These are phyloP conservation scores for Filobasidium floriforme DNA, from an alignment of 768 basidiomycete genomes.

Conservation along the genomic window DNA sequence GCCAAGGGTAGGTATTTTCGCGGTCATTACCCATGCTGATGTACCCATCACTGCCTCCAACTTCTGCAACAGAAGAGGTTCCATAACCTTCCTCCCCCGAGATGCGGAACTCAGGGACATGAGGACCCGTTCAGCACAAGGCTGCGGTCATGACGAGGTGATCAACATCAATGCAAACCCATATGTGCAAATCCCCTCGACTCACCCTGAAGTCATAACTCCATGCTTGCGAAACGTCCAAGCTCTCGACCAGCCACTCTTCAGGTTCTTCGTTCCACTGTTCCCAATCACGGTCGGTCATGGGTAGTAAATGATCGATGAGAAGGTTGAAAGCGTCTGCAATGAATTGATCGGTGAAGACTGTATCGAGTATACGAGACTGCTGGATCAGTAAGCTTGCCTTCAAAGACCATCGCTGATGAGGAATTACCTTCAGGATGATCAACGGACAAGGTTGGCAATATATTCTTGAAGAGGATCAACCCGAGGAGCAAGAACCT, in stretches of 20 bases:
- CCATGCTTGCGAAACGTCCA: conserved; percentile 85
- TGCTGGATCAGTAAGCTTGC: not conserved
- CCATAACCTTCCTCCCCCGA: conserved; percentile 26
- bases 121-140: conserved; percentile 87
- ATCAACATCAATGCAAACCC: not conserved
- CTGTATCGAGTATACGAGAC: conserved; percentile 18
- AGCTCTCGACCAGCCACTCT: conserved; percentile 86
- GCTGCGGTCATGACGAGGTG: conserved; percentile 49
- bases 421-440: conserved; percentile 35
- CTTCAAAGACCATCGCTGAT: not conserved
- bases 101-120: conserved; percentile 52
- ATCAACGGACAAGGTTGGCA: conserved; percentile 36
- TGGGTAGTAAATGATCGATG: conserved; percentile 73
- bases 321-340: conserved; percentile 52
- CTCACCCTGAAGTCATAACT: conserved; percentile 82
- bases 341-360: conserved; percentile 40
- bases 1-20: too few species aligned
- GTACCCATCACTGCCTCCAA: conserved; percentile 17
- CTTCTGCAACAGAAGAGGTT: conserved; percentile 18
- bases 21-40: not conserved
- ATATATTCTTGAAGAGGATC: conserved; percentile 43
- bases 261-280: conserved; percentile 83
- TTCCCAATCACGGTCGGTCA: conserved; percentile 72
- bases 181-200: not conserved
- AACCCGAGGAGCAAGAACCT: conserved; percentile 41